A percentile compares a stretch with the other conserved stretches of the same genome.
Evolutionary conservation across 2,329 filamentous ascomycete genomes (phyloP).

Genomic region (Pseudogymnoascus sp.): DNA sequence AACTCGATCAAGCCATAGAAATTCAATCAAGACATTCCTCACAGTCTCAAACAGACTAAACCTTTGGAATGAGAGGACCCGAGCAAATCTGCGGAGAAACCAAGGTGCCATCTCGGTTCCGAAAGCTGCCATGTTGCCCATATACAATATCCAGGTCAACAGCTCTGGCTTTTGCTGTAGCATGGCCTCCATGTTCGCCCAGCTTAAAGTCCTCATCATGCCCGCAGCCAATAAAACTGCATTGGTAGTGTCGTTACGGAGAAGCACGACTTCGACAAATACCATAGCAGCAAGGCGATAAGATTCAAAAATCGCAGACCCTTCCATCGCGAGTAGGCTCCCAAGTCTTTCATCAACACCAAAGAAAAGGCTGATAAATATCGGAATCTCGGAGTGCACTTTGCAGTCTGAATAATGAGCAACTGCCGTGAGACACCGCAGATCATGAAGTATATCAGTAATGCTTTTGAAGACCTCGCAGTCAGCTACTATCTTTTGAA

Average conservation of each 20-base stretch:
- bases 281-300: background rate
- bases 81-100: background rate
- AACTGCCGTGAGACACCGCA: slow-evolving; percentile 5
- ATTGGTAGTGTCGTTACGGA: background rate
- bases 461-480: background rate
- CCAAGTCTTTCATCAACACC: background rate
- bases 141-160: slow-evolving; percentile 6
- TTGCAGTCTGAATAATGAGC: slow-evolving; percentile 4
- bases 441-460: slow-evolving; percentile 7
- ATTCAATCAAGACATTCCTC: background rate
- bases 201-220: background rate
- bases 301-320: background rate
- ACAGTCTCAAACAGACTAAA: slow-evolving; percentile 5
- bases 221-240: background rate
- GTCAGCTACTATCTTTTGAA: background rate
- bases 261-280: background rate
- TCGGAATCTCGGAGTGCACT: background rate
- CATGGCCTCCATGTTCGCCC: background rate
- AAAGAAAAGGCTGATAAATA: background rate
- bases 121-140: background rate
- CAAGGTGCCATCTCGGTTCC: background rate
- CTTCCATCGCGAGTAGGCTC: background rate
- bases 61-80: background rate
- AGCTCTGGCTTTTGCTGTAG: background rate
- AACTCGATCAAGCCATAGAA: slow-evolving; percentile 9